Base-by-base conservation (phyloP, 768 basidiomycete species). In the Lactarius vividus region DNA sequence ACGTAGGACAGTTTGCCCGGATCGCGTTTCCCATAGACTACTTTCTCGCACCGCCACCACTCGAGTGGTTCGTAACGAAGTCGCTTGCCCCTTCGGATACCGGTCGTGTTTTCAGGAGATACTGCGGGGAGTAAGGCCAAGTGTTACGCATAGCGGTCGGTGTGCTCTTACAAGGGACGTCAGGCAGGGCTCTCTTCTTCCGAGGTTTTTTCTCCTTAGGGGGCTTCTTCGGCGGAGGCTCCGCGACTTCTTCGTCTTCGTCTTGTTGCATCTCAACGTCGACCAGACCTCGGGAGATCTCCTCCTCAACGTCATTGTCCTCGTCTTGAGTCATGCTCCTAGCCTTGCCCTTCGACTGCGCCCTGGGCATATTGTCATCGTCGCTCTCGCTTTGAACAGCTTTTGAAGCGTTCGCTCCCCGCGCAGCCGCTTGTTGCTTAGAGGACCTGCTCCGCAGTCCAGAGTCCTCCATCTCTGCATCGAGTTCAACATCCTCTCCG, bases 11-110 rank as follows among this genome's bases (percentile, higher is more conserved):
- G 67, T 54, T 67, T 67, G 28, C 80, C 84, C 8, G 81, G 80
- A 10, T 81, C 77, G 15, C 83, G 81, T 26, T 87, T 83, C 7
- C 88, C 89, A 71, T 94, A 98, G 2, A 95, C 87, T 28, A 94
- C 84, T 68, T 87, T 88, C 77, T 98, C 96, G 70, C 86, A 85
- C n/a, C 94, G 85, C 96, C 96, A 98, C 80, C 83, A 96, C 46
- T 92, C 91, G 40, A 98, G 79, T 4, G 96, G 96, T 57, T 78
- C 78, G 71, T 85, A 86, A 37, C 85, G 85, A 61, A 83, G 79
- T 28, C 96, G 87, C 57, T 78, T 78, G 35, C 92, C 88, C 58
- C 89, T 86, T 20, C 94, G 88, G 2, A 91, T 79, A 28, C 88
- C 88, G 35, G 73, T 68, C 37, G 72, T 70, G 28, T 78, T 71